phyloP scores from a whole-genome alignment of 2,329 filamentous ascomycete species.

The Ceratocystis ficicola region DNA sequence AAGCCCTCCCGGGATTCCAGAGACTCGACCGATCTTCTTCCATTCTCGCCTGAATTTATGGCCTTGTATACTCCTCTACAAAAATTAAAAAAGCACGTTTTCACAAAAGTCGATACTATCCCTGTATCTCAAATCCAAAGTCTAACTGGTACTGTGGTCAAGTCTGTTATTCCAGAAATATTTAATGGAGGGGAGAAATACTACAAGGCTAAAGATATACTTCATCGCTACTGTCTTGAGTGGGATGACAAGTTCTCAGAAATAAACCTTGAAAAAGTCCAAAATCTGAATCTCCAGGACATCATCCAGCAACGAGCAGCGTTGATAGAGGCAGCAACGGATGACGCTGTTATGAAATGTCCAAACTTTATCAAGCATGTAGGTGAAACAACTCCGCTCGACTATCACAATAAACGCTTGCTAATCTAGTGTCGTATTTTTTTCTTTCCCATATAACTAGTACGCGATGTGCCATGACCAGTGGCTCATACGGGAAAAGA shows the following conservation, averaged over 20 bases:
- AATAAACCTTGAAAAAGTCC: conserved; percentile 67
- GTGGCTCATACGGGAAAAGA: conserved; percentile 92
- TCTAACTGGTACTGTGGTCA: conserved; percentile 56
- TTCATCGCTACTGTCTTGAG: conserved; percentile 63
- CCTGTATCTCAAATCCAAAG: conserved; percentile 71
- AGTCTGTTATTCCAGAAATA: conserved; percentile 47
- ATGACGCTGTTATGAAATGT: conserved; percentile 56
- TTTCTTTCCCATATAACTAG: conserved; percentile 32
- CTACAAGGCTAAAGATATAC: conserved; percentile 48
- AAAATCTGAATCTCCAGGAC: conserved; percentile 70
- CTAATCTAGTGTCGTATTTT: background rate
- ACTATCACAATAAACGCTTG: background rate
- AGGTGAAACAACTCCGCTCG: conserved; percentile 31
- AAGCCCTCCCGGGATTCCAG: conserved; percentile 54
- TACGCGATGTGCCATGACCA: conserved; percentile 95
- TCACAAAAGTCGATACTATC: conserved; percentile 55
- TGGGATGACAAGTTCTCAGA: conserved; percentile 54
- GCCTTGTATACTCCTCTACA: conserved; percentile 56
- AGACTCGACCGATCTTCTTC: conserved; percentile 72
- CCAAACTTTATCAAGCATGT: conserved; percentile 77
- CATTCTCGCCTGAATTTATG: conserved; percentile 63
- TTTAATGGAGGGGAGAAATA: conserved; percentile 42
- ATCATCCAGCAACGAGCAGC: conserved; percentile 59
- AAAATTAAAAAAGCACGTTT: conserved; percentile 52
- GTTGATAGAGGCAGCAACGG: conserved; percentile 50